These are phyloP conservation scores for Eurotiales sp. DNA, from an alignment of 2,329 filamentous ascomycete genomes.

Conservation along the genomic window DNA sequence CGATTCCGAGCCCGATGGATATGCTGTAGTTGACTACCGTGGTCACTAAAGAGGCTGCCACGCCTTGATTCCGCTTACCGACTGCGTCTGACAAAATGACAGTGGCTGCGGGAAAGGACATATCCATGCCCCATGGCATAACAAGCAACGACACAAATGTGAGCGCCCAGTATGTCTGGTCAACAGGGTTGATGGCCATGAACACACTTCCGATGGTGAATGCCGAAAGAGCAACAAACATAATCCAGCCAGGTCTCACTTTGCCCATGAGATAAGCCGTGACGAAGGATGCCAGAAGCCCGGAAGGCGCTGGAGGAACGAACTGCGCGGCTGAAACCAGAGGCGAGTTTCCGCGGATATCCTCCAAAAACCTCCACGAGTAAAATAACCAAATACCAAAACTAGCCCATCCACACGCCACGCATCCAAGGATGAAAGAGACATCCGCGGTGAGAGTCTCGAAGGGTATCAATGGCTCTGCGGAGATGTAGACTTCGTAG, in stretches of 20 bases:
- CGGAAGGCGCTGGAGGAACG: slow-evolving; percentile 24
- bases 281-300: slow-evolving; percentile 29
- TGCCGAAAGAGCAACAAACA: slow-evolving; percentile 32
- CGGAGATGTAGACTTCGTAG: slow-evolving; percentile 48
- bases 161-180: slow-evolving; percentile 43
- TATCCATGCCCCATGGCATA: slow-evolving; percentile 47
- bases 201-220: slow-evolving; percentile 36
- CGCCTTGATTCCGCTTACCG: slow-evolving; percentile 46
- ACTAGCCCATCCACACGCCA: slow-evolving; percentile 21
- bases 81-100: slow-evolving; percentile 57
- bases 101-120: slow-evolving; percentile 61
- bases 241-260: slow-evolving; percentile 29
- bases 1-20: slow-evolving; percentile 63
- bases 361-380: slow-evolving; percentile 48
- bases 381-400: slow-evolving; percentile 57
- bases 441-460: slow-evolving; percentile 39
- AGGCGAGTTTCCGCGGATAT: slow-evolving; percentile 28
- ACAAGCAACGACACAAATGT: slow-evolving; percentile 28
- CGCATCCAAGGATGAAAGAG: slow-evolving; percentile 13
- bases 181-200: slow-evolving; percentile 36
- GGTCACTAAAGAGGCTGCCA: slow-evolving; percentile 57
- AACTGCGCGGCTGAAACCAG: slow-evolving; percentile 29
- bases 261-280: slow-evolving; percentile 32
- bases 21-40: slow-evolving; percentile 68
- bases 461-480: slow-evolving; percentile 55